Evolutionary conservation across 108 stramenopile genomes (phyloP).

Genomic region (Pseudonitzschia pungens): DNA sequence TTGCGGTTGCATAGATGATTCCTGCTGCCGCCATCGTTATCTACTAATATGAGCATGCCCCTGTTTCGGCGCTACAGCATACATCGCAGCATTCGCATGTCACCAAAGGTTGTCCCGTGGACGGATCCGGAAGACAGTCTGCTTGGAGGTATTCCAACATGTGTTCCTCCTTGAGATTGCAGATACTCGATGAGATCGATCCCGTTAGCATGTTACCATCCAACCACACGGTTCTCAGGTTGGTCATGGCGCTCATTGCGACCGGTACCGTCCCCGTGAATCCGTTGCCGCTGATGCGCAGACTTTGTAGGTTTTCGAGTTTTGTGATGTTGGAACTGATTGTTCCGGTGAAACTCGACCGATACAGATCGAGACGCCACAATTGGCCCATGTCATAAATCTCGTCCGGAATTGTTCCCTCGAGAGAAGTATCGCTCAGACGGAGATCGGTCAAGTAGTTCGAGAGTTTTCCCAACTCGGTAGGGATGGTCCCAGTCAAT

Average conservation of each 20-base stretch:
- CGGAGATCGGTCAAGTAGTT: constrained; percentile 18
- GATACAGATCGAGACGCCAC: constrained; percentile 21
- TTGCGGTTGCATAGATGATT: background rate
- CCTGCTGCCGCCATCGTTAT: background rate
- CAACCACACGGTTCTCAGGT: constrained; percentile 23
- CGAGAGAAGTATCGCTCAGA: constrained; percentile 1
- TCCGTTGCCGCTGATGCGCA: constrained; percentile 25
- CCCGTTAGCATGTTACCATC: constrained; percentile 27
- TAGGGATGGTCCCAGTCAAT: constrained; percentile 33
- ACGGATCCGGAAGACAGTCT: constrained; percentile 22
- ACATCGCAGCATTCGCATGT: constrained; percentile 29
- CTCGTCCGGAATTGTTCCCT: constrained; percentile 39
- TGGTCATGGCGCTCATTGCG: constrained; percentile 20
- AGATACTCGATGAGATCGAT: constrained; percentile 24
- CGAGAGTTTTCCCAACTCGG: constrained; percentile 25
- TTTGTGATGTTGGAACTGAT: constrained; percentile 26
- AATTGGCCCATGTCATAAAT: constrained; percentile 18
- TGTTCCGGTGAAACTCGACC: constrained; percentile 31
- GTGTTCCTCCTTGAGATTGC: constrained; percentile 5
- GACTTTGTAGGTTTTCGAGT: constrained; percentile 11
- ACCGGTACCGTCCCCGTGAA: constrained; percentile 35
- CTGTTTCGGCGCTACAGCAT: constrained; percentile 33
- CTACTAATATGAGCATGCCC: constrained; percentile 6
- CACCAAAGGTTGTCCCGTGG: constrained; percentile 4
- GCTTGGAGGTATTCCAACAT: constrained; percentile 17